Percentiles rank a stretch among this genome's conserved stretches.
Conservation (phyloP, 345 rosid genomes). For the Arabis hirsuta region DNA sequence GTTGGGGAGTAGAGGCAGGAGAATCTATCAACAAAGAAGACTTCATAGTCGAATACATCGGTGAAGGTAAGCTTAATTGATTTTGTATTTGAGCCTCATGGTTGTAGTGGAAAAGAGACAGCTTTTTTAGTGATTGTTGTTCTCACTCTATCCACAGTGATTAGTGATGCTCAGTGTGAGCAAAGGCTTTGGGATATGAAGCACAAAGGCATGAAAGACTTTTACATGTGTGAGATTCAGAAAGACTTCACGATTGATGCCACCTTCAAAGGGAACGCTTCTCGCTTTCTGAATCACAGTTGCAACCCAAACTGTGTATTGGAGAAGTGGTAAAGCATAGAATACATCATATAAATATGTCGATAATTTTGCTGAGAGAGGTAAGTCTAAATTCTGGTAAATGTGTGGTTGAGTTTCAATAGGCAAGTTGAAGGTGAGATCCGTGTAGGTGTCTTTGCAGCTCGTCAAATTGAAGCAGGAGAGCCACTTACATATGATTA, state of each 20-base stretch:
- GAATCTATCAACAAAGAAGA: slow-evolving; percentile 78
- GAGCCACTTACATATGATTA: slow-evolving; percentile 92
- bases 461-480: slow-evolving; percentile 74
- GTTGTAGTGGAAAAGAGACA: slow-evolving; percentile 3
- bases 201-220: slow-evolving; percentile 71
- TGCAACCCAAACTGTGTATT: slow-evolving; percentile 86
- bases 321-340: slow-evolving; percentile 68
- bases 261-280: slow-evolving; percentile 88
- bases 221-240: slow-evolving; percentile 97
- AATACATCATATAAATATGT: slow-evolving; percentile 1
- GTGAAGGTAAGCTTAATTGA: slow-evolving; percentile 70
- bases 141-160: slow-evolving; percentile 59
- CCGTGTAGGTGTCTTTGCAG: slow-evolving; percentile 92
- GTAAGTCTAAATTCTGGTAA: background rate
- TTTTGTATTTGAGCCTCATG: background rate
- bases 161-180: slow-evolving; percentile 86
- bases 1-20: slow-evolving; percentile 97
- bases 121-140: slow-evolving; percentile 17
- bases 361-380: background rate
- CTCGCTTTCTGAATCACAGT: slow-evolving; percentile 94
- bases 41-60: slow-evolving; percentile 86
- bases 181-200: slow-evolving; percentile 99
- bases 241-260: slow-evolving; percentile 98
- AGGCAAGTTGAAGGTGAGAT: slow-evolving; percentile 98
- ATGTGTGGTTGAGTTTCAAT: slow-evolving; percentile 18